Percentiles rank a stretch among this genome's conserved stretches.
phyloP scores from a whole-genome alignment of 2,329 filamentous ascomycete species.

The Phaeosphaeria sp. region DNA sequence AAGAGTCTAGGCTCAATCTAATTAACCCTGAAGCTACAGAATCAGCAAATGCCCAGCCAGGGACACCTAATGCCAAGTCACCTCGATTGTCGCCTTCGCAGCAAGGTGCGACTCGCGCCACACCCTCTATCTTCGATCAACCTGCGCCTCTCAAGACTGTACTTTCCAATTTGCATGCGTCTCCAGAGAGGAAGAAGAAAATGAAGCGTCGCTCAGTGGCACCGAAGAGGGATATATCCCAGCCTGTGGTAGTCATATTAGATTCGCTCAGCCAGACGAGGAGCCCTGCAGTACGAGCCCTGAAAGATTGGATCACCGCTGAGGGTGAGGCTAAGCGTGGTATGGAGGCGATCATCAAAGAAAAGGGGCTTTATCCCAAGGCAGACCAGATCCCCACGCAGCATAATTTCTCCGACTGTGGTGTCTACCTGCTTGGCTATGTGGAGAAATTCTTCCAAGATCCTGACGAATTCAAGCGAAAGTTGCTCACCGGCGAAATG shows the following conservation, averaged over 20 bases:
- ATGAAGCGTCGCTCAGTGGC: constrained; percentile 14
- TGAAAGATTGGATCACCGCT: constrained; percentile 78
- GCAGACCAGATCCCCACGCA: constrained; percentile 73
- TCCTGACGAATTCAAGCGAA: constrained; percentile 72
- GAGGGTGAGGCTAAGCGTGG: constrained; percentile 73
- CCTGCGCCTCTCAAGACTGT: constrained; percentile 13
- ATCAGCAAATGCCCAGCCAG: not conserved
- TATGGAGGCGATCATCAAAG: constrained; percentile 53
- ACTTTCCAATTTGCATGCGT: constrained; percentile 10
- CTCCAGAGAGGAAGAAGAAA: constrained; percentile 24
- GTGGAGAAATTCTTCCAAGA: constrained; percentile 79
- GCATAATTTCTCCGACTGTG: constrained; percentile 86
- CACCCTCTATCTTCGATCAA: constrained; percentile 9
- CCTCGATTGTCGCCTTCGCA: not conserved
- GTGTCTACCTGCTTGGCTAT: constrained; percentile 85
- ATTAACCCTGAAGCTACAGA: constrained; percentile 24
- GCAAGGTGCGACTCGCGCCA: not conserved
- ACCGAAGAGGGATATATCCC: constrained; percentile 41
- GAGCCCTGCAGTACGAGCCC: constrained; percentile 63
- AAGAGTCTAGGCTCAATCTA: constrained; percentile 25
- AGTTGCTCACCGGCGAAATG: constrained; percentile 71
- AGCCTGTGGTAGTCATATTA: constrained; percentile 79
- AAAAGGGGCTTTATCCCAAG: constrained; percentile 70
- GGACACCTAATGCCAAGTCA: not conserved
- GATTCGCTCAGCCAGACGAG: constrained; percentile 79